Base-by-base conservation (phyloP, 768 basidiomycete species). In the Collybiopsis luxurians region DNA sequence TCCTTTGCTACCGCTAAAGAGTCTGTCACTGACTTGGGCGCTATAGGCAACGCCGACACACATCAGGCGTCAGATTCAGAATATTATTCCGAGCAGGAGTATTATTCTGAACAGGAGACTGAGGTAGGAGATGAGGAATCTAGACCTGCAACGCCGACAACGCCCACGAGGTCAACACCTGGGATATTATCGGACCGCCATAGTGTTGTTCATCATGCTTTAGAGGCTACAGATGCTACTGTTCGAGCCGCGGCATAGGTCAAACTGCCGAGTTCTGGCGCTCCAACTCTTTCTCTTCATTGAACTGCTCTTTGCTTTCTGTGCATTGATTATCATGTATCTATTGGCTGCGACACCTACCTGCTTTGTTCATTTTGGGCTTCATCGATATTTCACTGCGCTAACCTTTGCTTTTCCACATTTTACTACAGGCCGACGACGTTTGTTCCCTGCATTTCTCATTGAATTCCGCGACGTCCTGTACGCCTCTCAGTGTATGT, bases 1-100 rank as follows among this genome's bases (percentile, higher is more conserved):
- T 55, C 54, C 17, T 55, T 55, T 19, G 54, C 44, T 19, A 55
- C 54, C 15, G 54, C 54, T 43, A 17, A 21, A n/a, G 54, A 55
- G 26, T 46, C 30, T 1, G 45, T 55, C n/a, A 55, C 26, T 23
- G 53, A 54, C 21, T 31, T 44, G 6, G 53, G 53, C 12, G 28
- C 43, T 36, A 7, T 30, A 9, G n/a, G 15, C 10, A n/a, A 10
- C 21, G 40, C 43, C 12, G 53, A 31, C n/a, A 44, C 53, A 17
- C 31, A 39, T 10, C 36, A 27, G 15, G 27, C 36, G 31, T 55
- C 54, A 21, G 45, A 55, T 34, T 46, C 54, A 24, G 54, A 55
- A 34, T 55, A 55, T 55, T 47, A 21, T 21, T 55, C 54, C 19
- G 49, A 51, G 30, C n/a, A 26, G 24, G 46, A 47, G 28, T 26